Evolutionary conservation across 306 rosid species (phyloP).

Genomic region (Hylodesmum podocarpum): DNA sequence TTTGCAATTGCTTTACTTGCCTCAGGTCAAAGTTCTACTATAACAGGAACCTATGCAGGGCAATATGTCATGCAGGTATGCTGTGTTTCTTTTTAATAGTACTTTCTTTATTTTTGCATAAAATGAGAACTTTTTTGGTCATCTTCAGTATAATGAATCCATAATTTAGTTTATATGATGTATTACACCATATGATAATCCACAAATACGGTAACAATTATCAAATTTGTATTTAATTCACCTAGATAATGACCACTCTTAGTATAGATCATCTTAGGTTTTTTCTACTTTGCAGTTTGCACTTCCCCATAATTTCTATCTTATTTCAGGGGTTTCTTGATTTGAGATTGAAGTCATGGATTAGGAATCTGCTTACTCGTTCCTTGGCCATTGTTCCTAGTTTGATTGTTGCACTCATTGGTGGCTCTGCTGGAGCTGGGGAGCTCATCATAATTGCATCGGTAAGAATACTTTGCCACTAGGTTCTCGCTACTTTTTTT

Average conservation of each 20-base stretch:
- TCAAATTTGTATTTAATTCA: background rate
- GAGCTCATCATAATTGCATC: conserved; percentile 77
- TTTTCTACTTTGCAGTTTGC: background rate
- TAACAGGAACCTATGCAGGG: conserved; percentile 94
- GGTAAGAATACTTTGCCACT: conserved; percentile 40
- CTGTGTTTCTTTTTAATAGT: background rate
- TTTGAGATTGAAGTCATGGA: conserved; percentile 65
- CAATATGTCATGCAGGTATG: conserved; percentile 92
- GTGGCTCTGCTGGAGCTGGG: conserved; percentile 91
- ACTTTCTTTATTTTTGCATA: background rate
- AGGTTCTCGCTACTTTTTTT: background rate
- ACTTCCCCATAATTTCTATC: background rate
- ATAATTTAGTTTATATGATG: background rate
- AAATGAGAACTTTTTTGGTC: background rate
- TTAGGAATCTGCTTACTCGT: conserved; percentile 73
- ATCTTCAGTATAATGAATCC: background rate
- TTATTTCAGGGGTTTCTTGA: conserved; percentile 75
- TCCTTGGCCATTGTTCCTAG: conserved; percentile 86
- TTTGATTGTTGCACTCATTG: conserved; percentile 72
- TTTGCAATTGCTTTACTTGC: conserved; percentile 83
- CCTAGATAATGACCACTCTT: background rate
- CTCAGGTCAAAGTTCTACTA: conserved; percentile 91
- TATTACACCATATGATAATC: background rate
- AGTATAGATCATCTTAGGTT: background rate
- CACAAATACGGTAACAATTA: background rate